Conservation (phyloP, 805 yeast species). For the Metschnikowia baotianmanensis region DNA sequence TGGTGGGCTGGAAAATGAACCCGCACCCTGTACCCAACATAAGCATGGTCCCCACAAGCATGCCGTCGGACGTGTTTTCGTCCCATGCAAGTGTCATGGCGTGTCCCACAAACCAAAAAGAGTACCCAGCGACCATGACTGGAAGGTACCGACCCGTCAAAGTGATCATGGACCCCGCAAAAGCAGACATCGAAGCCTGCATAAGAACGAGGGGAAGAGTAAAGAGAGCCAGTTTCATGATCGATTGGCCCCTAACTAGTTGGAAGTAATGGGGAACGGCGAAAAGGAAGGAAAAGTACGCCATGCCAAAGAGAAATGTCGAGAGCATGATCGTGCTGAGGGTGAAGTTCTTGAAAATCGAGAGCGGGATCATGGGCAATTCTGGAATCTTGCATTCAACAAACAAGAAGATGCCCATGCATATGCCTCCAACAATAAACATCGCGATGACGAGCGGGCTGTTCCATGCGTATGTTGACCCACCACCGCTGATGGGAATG, state of each 20-base stretch:
- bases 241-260: conserved; percentile 39
- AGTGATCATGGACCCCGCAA: conserved; percentile 47
- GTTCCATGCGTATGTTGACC: conserved; percentile 55
- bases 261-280: conserved; percentile 51
- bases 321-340: conserved; percentile 31
- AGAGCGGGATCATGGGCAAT: conserved; percentile 55
- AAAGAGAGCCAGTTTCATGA: conserved; percentile 41
- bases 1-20: conserved; percentile 51
- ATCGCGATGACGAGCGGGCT: conserved; percentile 35
- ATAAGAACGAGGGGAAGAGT: conserved; percentile 39
- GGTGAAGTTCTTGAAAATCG: conserved; percentile 36
- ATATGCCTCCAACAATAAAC: conserved; percentile 33
- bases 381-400: conserved; percentile 49
- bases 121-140: conserved; percentile 41
- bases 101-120: conserved; percentile 41
- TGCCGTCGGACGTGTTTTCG: conserved; percentile 30
- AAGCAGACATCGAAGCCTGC: conserved; percentile 41
- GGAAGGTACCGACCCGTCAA: conserved; percentile 41
- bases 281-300: conserved; percentile 46
- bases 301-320: conserved; percentile 48
- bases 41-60: conserved; percentile 39
- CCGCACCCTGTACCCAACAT: conserved; percentile 43
- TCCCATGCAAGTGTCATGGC: conserved; percentile 37
- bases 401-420: conserved; percentile 42
- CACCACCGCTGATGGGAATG: conserved; percentile 63